Evolutionary conservation across 2,329 filamentous ascomycete genomes (phyloP), one percentile per base, ranked within the genome.

Genomic region (Acephala macrosclerotiorum): DNA sequence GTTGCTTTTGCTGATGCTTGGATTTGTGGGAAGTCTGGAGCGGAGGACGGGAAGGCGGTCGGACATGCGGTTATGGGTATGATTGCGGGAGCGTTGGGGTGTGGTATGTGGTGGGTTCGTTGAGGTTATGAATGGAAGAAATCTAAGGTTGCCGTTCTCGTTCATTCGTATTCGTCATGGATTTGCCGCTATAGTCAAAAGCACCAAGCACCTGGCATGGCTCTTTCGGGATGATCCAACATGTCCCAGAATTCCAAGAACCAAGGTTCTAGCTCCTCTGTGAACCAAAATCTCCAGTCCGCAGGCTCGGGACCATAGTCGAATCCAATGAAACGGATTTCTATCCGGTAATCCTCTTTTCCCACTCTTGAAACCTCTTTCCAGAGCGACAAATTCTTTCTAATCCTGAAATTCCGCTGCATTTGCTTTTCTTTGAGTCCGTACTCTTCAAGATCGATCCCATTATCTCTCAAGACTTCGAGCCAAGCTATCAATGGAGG

Each of bases 161-260:
- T 33, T 33, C 4, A 33, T 5, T 33, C n/a, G 29, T 33, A 33
- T 9, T 9, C 4, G 29, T 33, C 29, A 33, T 33, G 4, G 29
- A 9, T 5, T 33, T 9, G 9, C n/a, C n/a, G n/a, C n/a, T n/a
- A n/a, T 12, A 45, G 18, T 45, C 20, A 9, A 20, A 7, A 20
- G 65, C 65, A 5, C 67, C 64, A 68, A 61, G 64, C 35, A 25
- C 61, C 67, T 29, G 65, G 67, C 22, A 68, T 63, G 11, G 58
- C 59, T 40, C 62, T 20, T 20, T 67, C 61, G 2, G 58, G 55
- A 22, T 66, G 57, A 14, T 67, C 61, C 26, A 67, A 25, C 61
- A 67, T 66, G 9, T 58, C 45, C 64, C 67, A 68, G 22, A 68
- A 66, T 5, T 45, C 29, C 3, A 25, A 40, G 38, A 56, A 68